Evolutionary conservation across 2,329 filamentous ascomycete species (phyloP), one percentile per base, ranked within the genome.

Genomic region (Cladobotryum protrusum): DNA sequence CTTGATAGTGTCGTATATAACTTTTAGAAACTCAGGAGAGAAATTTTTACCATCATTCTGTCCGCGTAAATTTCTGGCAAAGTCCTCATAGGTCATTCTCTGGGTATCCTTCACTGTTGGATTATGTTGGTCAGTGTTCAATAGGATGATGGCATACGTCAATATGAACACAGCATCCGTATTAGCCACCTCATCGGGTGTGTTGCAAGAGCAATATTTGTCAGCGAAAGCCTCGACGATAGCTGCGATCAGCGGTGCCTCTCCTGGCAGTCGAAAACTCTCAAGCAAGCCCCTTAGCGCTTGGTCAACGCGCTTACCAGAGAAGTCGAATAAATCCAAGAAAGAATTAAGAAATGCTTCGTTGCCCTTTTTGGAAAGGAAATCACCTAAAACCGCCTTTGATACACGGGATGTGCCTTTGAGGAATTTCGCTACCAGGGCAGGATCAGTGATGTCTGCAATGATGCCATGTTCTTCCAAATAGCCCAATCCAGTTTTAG

Each of bases 91-190:
- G 1, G 83, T 83, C 93, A 99, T 99, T 37, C 92, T 87, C 62
- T 86, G 87, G 59, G 83, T 75, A 2, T 77, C 69, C 58, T 82
- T 90, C 54, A 97, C 69, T 59, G 96, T 97, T 0, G 90, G 91
- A 62, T 95, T 99, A 67, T 97, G 93, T 61, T 95, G 87, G 63
- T 99, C 93, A 1, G 92, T 96, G 63, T 99, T 99, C 50, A 99
- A 74, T 82, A 99, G 90, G 66, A 99, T 96, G 61, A 96, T 95
- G 35, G 91, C 93, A 64, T 99, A 99, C 0, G 88, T 92, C 46
- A 99, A 74, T 43, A 99, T 83, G 61, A 88, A 99, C 18, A 93
- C 84, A 7, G 90, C 83, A 65, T 99, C 93, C 59, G 88, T 86
- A 61, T 95, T 85, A 6, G 84, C 86, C 55, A 97, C 83, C 18